Evolutionary conservation across 2,329 filamentous ascomycete species (phyloP), one percentile per base, ranked within the genome.

Genomic region (Dryadomyces quercus-mongolicae): DNA sequence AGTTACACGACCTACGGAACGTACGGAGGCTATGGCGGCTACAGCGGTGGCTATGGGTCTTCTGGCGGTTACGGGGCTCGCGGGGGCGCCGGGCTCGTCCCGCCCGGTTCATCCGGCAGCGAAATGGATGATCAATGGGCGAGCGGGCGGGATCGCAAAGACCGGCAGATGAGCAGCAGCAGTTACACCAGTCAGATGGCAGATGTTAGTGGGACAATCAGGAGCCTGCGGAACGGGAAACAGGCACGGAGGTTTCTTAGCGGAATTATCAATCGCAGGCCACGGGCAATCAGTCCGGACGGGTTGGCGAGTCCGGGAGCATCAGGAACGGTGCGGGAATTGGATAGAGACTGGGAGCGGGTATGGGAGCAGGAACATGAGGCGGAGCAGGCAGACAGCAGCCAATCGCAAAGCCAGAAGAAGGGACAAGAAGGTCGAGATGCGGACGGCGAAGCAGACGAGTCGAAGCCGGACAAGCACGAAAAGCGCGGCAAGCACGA

Each of bases 61-160:
- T 31, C 5, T 7, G 3, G 31, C 18, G 31, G 34, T 13, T 8
- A 38, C 36, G 25, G 36, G 34, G 16, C 10, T 9, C 10, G 22
- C 42, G 43, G 55, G 18, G 46, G 38, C 22, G 46, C n/a, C 2
- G 44, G 50, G 1, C 36, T 56, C 16, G 47, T 55, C 0, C 67
- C 74, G 3, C 74, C 76, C 0, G 74, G 74, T 1, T 78, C 75
- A 15, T 76, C 77, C 1, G 75, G 74, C 15, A 78, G 75, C 58
- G 77, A 79, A 13, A 56, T 63, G 42, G 71, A 72, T 10, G 60
- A 58, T n/a, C 49, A 55, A 8, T 54, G 53, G 53, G 16, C 42
- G 18, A 5, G 25, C 25, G 60, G 59, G 2, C 62, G 60, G 5
- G 67, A 66, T 13, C 61, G 57, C 50, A 53, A 55, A 52, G 36